These are phyloP conservation scores for Carnegiea gigantea DNA, from an alignment of 179 eudicot species.

Conservation along the genomic window DNA sequence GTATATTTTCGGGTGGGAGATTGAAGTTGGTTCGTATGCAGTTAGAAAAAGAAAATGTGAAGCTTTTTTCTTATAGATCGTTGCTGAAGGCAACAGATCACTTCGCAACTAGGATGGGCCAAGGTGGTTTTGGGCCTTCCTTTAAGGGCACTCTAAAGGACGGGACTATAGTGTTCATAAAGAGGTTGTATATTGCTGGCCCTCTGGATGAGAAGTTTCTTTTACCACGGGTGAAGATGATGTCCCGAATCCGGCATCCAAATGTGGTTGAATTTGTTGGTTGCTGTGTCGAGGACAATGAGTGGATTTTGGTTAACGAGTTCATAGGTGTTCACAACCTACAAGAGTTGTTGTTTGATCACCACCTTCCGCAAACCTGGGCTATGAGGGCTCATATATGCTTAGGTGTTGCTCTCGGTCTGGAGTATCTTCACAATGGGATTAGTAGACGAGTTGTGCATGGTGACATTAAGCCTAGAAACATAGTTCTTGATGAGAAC, in stretches of 20 bases:
- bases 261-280: slow-evolving; percentile 16
- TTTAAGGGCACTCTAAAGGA: slow-evolving; percentile 17
- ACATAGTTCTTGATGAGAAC: slow-evolving; percentile 19
- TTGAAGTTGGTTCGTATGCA: too few species aligned
- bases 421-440: slow-evolving; percentile 17
- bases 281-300: background rate
- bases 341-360: slow-evolving; percentile 6
- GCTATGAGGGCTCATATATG: slow-evolving; percentile 16
- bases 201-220: too few species aligned
- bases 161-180: background rate
- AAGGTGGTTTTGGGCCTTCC: background rate
- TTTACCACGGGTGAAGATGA: background rate
- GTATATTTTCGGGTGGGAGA: too few species aligned
- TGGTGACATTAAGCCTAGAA: slow-evolving; percentile 20
- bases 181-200: too few species aligned
- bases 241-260: slow-evolving; percentile 11
- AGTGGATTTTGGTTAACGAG: too few species aligned
- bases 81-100: slow-evolving; percentile 19
- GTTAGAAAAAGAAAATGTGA: background rate
- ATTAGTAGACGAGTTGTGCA: slow-evolving; percentile 11
- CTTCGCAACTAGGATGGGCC: background rate
- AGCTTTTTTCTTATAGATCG: slow-evolving; percentile 4
- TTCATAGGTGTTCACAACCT: too few species aligned
- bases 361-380: background rate
- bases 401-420: slow-evolving; percentile 18